Percentiles rank a stretch among this genome's conserved stretches.
Evolutionary conservation across 495 filamentous ascomycete species (phyloP).

Genomic region (Neurospora hispaniola): DNA sequence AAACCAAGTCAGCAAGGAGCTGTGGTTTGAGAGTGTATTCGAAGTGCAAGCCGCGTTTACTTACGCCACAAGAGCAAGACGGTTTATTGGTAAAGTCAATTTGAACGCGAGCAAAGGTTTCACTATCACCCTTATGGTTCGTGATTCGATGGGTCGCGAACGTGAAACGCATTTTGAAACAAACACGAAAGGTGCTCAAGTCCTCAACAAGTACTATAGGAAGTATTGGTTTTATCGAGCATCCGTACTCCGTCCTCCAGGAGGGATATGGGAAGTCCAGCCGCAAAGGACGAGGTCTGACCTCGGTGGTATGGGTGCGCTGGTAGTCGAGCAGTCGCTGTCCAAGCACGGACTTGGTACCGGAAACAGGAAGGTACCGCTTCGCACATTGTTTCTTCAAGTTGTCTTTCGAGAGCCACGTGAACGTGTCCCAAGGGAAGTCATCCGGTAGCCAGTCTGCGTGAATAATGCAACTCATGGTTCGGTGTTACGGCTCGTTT

Average conservation of each 20-base stretch:
- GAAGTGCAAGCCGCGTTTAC: neutral
- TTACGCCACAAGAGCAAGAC: neutral
- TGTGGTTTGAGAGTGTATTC: neutral
- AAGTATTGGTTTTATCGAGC: neutral
- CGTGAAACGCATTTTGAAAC: neutral
- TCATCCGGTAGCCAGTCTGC: neutral
- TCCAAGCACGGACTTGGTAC: neutral
- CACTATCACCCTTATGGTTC: neutral
- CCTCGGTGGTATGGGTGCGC: neutral
- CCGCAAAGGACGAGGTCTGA: neutral
- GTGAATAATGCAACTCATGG: neutral
- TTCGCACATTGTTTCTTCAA: neutral
- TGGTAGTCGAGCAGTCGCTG: neutral
- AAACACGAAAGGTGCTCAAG: neutral
- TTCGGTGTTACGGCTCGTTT: neutral
- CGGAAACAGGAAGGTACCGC: neutral
- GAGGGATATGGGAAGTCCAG: neutral
- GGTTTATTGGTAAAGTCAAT: neutral
- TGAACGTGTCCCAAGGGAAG: neutral
- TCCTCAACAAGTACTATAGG: neutral
- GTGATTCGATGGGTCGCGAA: neutral
- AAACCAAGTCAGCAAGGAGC: neutral
- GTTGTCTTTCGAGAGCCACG: neutral
- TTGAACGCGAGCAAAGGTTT: accelerated
- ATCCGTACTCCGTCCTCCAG: neutral